A percentile compares a stretch with the other conserved stretches of the same genome.
phyloP scores from a whole-genome alignment of 192 early-diverging fungal genomes.

The Chytriomyces confervae region DNA sequence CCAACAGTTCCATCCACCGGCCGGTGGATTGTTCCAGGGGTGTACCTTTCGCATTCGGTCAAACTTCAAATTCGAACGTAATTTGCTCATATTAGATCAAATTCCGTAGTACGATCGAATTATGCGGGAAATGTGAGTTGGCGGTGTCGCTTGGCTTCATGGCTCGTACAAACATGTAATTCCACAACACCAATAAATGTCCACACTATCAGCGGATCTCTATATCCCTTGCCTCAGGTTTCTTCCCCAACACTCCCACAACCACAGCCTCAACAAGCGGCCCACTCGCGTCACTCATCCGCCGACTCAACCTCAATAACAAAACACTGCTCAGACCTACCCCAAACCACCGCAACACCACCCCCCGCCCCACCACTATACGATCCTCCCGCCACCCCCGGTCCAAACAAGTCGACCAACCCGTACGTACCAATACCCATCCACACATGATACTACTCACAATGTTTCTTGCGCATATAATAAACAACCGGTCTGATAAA shows the following conservation, averaged over 20 bases:
- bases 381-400: conserved; percentile 24
- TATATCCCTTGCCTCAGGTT: neutral
- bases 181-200: neutral
- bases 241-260: conserved; percentile 7
- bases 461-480: neutral
- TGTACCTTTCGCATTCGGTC: too few species aligned
- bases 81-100: too few species aligned
- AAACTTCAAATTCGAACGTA: too few species aligned
- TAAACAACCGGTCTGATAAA: conserved; percentile 27
- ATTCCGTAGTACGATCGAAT: too few species aligned
- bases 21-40: too few species aligned
- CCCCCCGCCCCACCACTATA: neutral
- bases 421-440: conserved; percentile 77
- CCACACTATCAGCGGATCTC: neutral
- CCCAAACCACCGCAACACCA: neutral
- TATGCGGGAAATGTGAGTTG: too few species aligned
- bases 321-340: neutral
- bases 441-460: conserved; percentile 72
- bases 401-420: conserved; percentile 60
- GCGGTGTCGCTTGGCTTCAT: too few species aligned
- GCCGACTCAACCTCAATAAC: conserved; percentile 17
- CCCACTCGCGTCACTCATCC: conserved; percentile 13
- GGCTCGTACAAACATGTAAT: neutral
- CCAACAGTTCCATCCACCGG: too few species aligned
- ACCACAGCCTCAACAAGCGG: conserved; percentile 22